Evolutionary conservation across 2,329 filamentous ascomycete genomes (phyloP), one percentile per base, ranked within the genome.

Genomic region (Xylaria sp.): DNA sequence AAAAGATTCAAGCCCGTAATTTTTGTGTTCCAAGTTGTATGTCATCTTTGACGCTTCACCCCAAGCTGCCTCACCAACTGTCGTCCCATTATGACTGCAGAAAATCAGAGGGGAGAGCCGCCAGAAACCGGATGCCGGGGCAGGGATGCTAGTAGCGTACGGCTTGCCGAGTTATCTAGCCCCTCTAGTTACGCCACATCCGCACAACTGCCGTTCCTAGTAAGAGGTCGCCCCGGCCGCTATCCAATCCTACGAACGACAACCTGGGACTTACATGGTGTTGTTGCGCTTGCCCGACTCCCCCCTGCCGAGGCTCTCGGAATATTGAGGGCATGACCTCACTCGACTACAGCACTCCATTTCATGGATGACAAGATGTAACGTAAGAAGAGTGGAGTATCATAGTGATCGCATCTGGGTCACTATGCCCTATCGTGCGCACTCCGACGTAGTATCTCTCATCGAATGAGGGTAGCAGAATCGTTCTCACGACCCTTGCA

Each of bases 161-260:
- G 36, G 30, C 36, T 61, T 58, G 7, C 67, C 64, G 36, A 34
- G 61, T 69, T 69, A 17, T 47, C 42, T 47, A 45, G 67, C 51
- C 61, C 61, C n/a, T 48, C 17, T 11, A 24, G 39, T 45, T 21
- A 55, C 64, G 68, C 68, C 68, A 67, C 50, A 64, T 56, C 64
- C 61, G 60, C 57, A 64, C 61, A 69, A 67, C 64, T 69, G 61
- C 68, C 68, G 60, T 69, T 69, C 64, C 57, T 58, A 64, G 68
- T 69, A 67, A 64, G 60, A 61, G 36, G 59, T 27, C 36, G 34
- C 45, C 27, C 45, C 8, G 34, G 42, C 8, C 3, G n/a, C 17
- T 64, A 48, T 60, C 67, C 67, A 69, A 66, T 66, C 60, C 59
- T 12, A 21, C 48, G 42, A 21, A 19, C 36, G 9, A 36, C 53